Base-by-base conservation (phyloP, 768 basidiomycete genomes). In the Tylopilus rubrobrunneus region DNA sequence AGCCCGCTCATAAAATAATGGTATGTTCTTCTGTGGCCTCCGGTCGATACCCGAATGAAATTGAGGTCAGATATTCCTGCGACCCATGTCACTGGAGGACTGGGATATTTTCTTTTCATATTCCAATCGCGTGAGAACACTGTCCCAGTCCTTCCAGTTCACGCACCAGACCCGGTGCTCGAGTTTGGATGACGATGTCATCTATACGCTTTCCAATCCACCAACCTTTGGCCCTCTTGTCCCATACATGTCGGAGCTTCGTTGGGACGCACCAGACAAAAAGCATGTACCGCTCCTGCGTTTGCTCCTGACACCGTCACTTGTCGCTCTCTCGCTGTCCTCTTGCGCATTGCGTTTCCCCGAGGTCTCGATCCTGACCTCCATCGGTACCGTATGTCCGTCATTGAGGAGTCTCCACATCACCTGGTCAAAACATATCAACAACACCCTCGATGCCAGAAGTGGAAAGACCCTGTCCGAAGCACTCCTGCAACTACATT, bases 61-160 rank as follows among this genome's bases (percentile, higher is more conserved):
- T 41, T 45, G 44, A 45, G 42, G 36, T n/a, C 29, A 68, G 67
- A 25, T 19, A 19, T 60, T 68, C 39, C 60, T 52, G 41, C 61
- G 67, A 31, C 49, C 65, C 36, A 67, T 68, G 64, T 59, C 57
- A 11, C 41, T 31, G 31, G n/a, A n/a, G n/a, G n/a, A n/a, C n/a
- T n/a, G n/a, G n/a, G n/a, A n/a, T n/a, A n/a, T n/a, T n/a, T n/a
- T n/a, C n/a, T n/a, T n/a, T n/a, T n/a, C n/a, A n/a, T n/a, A n/a
- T n/a, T n/a, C n/a, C n/a, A n/a, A n/a, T n/a, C n/a, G n/a, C n/a
- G n/a, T n/a, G n/a, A n/a, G n/a, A n/a, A n/a, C n/a, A n/a, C n/a
- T n/a, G n/a, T n/a, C n/a, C n/a, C n/a, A n/a, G n/a, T n/a, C n/a
- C n/a, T n/a, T n/a, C n/a, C n/a, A n/a, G n/a, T n/a, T n/a, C n/a